Evolutionary conservation across 2,329 filamentous ascomycete species (phyloP).

Genomic region (Fusarium odoratissimum): DNA sequence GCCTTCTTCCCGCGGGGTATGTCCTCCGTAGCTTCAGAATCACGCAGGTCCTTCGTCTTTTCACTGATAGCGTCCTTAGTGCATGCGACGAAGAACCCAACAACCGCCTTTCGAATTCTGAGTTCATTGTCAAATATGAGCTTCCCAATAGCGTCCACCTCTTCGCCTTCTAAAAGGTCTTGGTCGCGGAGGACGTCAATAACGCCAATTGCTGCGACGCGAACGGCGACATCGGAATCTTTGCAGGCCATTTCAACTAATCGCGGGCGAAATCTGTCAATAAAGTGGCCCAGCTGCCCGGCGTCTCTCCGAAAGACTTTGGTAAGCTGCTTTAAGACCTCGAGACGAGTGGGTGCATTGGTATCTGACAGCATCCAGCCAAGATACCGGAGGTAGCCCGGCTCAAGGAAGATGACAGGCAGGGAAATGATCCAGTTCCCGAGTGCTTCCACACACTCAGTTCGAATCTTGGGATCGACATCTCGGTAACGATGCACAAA

Average conservation of each 20-base stretch:
- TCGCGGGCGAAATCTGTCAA: slow-evolving; percentile 87
- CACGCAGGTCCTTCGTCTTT: slow-evolving; percentile 86
- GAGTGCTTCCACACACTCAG: slow-evolving; percentile 87
- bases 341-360: slow-evolving; percentile 78
- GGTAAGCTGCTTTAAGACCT: slow-evolving; percentile 85
- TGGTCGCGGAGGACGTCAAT: slow-evolving; percentile 85
- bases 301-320: slow-evolving; percentile 84
- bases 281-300: slow-evolving; percentile 89
- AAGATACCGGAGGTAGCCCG: slow-evolving; percentile 89
- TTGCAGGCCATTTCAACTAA: slow-evolving; percentile 92
- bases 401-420: slow-evolving; percentile 90
- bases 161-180: slow-evolving; percentile 88
- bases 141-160: slow-evolving; percentile 88
- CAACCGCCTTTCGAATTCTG: slow-evolving; percentile 87
- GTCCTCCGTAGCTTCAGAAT: slow-evolving; percentile 81
- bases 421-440: slow-evolving; percentile 89
- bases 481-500: slow-evolving; percentile 97
- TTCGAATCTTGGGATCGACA: slow-evolving; percentile 87
- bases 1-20: slow-evolving; percentile 75
- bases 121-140: slow-evolving; percentile 90
- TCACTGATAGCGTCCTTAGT: slow-evolving; percentile 83
- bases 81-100: slow-evolving; percentile 89
- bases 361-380: slow-evolving; percentile 95
- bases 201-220: slow-evolving; percentile 82
- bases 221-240: slow-evolving; percentile 84